phyloP scores from a whole-genome alignment of 2,329 filamentous ascomycete genomes.

The Alternaria metachromatica region DNA sequence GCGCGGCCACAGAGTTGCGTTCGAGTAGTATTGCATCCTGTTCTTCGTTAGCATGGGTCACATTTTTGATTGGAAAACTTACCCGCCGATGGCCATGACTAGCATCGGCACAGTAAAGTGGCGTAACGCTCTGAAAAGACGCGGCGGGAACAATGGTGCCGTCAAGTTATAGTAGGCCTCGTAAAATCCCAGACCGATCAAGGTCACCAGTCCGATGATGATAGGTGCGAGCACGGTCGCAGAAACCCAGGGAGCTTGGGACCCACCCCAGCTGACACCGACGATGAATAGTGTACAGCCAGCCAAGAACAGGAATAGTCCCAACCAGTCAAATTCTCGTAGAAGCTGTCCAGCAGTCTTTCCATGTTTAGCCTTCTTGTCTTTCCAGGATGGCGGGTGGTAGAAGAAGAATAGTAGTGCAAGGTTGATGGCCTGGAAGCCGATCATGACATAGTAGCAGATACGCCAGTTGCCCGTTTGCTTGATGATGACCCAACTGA shows the following conservation, averaged over 20 bases:
- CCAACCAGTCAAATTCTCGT: conserved; percentile 39
- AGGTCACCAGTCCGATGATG: conserved; percentile 32
- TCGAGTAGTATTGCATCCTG: conserved; percentile 38
- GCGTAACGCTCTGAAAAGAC: conserved; percentile 35
- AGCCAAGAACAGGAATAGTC: conserved; percentile 35
- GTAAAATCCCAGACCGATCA: conserved; percentile 37
- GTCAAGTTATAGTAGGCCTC: conserved; percentile 31
- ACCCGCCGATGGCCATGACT: conserved; percentile 38
- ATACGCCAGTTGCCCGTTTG: conserved; percentile 37
- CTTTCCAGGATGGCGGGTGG: conserved; percentile 46
- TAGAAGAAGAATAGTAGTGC: conserved; percentile 41
- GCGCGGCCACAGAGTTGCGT: conserved; percentile 38
- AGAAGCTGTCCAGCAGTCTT: conserved; percentile 30
- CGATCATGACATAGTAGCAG: conserved; percentile 45
- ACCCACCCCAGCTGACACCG: conserved; percentile 38
- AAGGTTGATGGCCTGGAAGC: conserved; percentile 35
- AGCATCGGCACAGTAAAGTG: conserved; percentile 41
- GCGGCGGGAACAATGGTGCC: conserved; percentile 39
- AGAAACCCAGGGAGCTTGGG: conserved; percentile 33
- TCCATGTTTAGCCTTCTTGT: conserved; percentile 42
- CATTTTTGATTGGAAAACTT: neutral
- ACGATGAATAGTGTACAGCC: conserved; percentile 42
- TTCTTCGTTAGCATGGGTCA: accelerated
- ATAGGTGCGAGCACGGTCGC: conserved; percentile 32
- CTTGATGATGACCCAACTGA: conserved; percentile 40